These are phyloP conservation scores for Dipodascus geniculatus DNA, from an alignment of 805 yeast genomes.

Conservation along the genomic window DNA sequence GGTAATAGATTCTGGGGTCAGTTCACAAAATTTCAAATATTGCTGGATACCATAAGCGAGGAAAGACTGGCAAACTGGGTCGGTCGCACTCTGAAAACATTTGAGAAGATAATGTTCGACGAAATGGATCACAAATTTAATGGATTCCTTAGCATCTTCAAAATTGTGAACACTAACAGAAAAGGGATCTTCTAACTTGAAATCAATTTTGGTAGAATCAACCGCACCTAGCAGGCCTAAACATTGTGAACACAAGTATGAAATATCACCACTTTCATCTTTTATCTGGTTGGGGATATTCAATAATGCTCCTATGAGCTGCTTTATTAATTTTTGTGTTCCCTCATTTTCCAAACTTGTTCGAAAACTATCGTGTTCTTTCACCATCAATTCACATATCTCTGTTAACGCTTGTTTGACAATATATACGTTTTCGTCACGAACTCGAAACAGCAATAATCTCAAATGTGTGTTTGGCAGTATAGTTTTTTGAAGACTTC, in stretches of 20 bases:
- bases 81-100: slow-evolving; percentile 80
- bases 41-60: slow-evolving; percentile 87
- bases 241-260: slow-evolving; percentile 53
- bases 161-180: slow-evolving; percentile 50
- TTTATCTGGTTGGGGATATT: slow-evolving; percentile 18
- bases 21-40: slow-evolving; percentile 50
- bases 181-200: slow-evolving; percentile 31
- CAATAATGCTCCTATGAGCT: slow-evolving; percentile 19
- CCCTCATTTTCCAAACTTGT: slow-evolving; percentile 7
- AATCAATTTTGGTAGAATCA: slow-evolving; percentile 48
- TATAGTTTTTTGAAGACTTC: not conserved
- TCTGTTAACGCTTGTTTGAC: slow-evolving; percentile 63
- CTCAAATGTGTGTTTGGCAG: not conserved
- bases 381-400: slow-evolving; percentile 36
- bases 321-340: slow-evolving; percentile 6
- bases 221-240: slow-evolving; percentile 68
- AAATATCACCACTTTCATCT: slow-evolving; percentile 26
- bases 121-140: slow-evolving; percentile 50
- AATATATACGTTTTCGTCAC: slow-evolving; percentile 56
- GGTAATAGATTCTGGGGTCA: slow-evolving; percentile 20
- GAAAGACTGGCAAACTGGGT: slow-evolving; percentile 73
- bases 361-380: slow-evolving; percentile 13
- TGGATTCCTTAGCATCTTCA: slow-evolving; percentile 47
- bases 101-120: slow-evolving; percentile 64
- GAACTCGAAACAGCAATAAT: slow-evolving; percentile 34